Base-by-base conservation (phyloP, 352 stramenopile genomes). In the Blastocystis sp. region DNA sequence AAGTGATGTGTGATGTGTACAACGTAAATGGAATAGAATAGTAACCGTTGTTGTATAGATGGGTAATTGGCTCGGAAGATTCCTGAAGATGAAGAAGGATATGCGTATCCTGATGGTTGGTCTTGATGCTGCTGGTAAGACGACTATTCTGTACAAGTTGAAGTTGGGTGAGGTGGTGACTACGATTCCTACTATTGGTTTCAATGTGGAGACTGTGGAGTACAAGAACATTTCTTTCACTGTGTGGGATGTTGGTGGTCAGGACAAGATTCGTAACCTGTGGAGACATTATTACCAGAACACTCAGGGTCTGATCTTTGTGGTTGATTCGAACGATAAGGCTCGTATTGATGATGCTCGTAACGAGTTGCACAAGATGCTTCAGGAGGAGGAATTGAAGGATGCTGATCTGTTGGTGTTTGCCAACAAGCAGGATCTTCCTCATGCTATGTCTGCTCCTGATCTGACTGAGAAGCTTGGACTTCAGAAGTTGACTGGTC, bases 211-310 rank as follows among this genome's bases (percentile, higher is more conserved):
- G 92, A 98, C 95, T 87, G 96, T 99, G 74, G 95, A 99, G 92
- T 99, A 98, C 94, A 98, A 98, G 92, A 98, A 98, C 93, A 98
- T 98, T 93, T 97, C 93, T 90, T 98, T 99, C 93, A 98, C 95
- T 88, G 95, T 98, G 80, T 98, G 96, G 96, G 97, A 99, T 92
- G 95, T 99, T 67, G 96, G 97, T 92, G 97, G 97, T 92, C 97
- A 99, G 92, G 94, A 98, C 92, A 93, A 93, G 93, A 98, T 99
- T 90, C 94, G 96, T 89, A 95, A 95, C 81, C 92, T 98, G 23
- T 99, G 96, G 96, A 93, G 96, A 67, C 96, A 99, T 92, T 99
- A 99, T 92, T 99, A 98, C 92, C 94, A 98, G 92, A 98, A 98
- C 92, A 99, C 96, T 90, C 95, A 99, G 92, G 97, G 95, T 84